Conservation (phyloP, 2,329 filamentous ascomycete species). For the Botryotinia convoluta region DNA sequence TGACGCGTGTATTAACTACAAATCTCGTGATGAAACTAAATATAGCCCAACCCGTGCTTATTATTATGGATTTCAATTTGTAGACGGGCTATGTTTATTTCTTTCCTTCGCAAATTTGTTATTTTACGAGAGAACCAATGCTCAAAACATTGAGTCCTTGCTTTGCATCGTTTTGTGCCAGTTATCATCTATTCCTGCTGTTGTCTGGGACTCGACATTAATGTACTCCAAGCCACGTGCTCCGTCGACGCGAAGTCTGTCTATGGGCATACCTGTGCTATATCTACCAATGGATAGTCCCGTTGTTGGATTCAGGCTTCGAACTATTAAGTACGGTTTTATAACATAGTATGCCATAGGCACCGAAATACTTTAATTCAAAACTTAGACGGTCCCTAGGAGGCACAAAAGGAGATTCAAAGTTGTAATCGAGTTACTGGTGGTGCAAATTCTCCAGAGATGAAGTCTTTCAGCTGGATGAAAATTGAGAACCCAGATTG, state of each 20-base stretch:
- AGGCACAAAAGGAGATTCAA: background rate
- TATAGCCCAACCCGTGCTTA: background rate
- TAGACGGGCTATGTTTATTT: too few relatives aligned
- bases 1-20: background rate
- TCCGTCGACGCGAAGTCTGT: background rate
- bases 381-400: background rate
- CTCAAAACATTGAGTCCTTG: background rate
- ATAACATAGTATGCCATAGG: background rate
- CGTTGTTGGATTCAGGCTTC: background rate
- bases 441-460: background rate
- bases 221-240: background rate
- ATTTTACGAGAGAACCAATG: background rate
- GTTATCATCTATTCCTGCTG: background rate
- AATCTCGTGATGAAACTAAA: background rate
- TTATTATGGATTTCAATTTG: too few relatives aligned
- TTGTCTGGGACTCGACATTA: background rate
- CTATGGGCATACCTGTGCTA: background rate
- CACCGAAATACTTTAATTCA: background rate
- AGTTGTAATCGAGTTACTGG: too few relatives aligned
- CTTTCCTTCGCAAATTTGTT: background rate
- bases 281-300: background rate
- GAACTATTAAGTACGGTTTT: too few relatives aligned
- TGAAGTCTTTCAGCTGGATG: background rate
- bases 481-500: background rate
- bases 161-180: background rate